Evolutionary conservation across 805 yeast genomes (phyloP), one percentile per base, ranked within the genome.

Genomic region (Wickerhamomyces ciferrii): DNA sequence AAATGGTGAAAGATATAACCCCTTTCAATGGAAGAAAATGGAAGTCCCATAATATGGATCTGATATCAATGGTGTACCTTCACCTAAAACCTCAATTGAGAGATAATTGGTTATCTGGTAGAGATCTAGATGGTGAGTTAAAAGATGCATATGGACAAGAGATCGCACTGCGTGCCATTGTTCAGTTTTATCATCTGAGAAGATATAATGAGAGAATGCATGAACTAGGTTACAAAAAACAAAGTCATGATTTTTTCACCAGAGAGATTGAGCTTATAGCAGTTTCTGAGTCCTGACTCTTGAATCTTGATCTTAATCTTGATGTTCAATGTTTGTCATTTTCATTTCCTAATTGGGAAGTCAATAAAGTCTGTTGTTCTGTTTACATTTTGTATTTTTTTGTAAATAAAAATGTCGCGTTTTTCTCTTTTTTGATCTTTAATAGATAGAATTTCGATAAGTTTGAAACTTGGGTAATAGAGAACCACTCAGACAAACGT

Each of bases 1-100:
- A 82, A 57, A 75, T 87, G 1, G 70, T 91, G 49, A 90, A 87
- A 61, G 82, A 86, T 51, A 74, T 90, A 43, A 82, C 90, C 1
- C 96, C 97, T 0, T 88, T 84, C 66, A 91, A 88, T 57, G 97
- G 97, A 18, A 81, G 94, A 49, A 90, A 91, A 63, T 92, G 99
- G 99, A 83, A 90, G 55, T 78, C 90, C 14, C 79, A 82, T 51
- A 94, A 92, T 61, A 92, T 94, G 97, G 97, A 91, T 53, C 71
- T 94, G 41, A 87, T 92, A 5, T 88, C 97, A 0, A 83, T 87
- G 49, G 90, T 92, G 2, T 92, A 86, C 57, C 62, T 94, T 24
- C 82, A 89, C 59, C 78, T 87, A 55, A 78, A 81, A 54, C 69
- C 90, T 35, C 79, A 82, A 17, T 63, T 92, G 42, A 75, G 81